Evolutionary conservation across 228 moss, liverwort and hornwort genomes (phyloP).

Genomic region (Sphagnum fallax): DNA sequence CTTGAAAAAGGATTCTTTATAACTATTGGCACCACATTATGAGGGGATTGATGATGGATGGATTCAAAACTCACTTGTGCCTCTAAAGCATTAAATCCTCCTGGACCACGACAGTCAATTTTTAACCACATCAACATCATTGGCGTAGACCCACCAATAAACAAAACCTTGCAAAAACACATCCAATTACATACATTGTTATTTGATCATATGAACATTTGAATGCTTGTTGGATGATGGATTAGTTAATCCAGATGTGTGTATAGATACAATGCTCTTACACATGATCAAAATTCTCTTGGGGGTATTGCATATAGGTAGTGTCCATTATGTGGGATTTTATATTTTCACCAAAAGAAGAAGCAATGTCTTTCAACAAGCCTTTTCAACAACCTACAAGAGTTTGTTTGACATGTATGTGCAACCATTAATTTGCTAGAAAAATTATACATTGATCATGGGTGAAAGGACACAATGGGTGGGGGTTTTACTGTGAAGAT

Average conservation of each 20-base stretch:
- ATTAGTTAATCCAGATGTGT: no score
- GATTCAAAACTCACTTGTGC: no score
- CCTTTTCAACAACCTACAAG: neutral
- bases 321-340: no score
- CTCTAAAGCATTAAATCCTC: neutral
- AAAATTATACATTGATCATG: slow-evolving; percentile 7
- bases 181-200: neutral
- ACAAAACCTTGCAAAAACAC: slow-evolving; percentile 22
- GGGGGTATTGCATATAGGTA: no score
- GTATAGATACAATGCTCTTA: no score
- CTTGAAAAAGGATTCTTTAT: slow-evolving; percentile 3
- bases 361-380: neutral
- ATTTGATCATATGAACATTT: neutral
- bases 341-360: no score
- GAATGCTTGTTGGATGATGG: no score
- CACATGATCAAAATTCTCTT: no score
- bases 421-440: neutral
- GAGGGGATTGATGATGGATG: no score
- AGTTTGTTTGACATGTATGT: neutral
- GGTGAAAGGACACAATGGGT: no score
- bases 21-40: neutral
- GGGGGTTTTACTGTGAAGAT: slow-evolving; percentile 64
- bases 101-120: slow-evolving; percentile 47
- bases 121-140: slow-evolving; percentile 48
- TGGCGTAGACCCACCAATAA: slow-evolving; percentile 70